Evolutionary conservation across 1,284 basidiomycete genomes (phyloP).

Genomic region (Ceratorhiza oryzae-sativae): DNA sequence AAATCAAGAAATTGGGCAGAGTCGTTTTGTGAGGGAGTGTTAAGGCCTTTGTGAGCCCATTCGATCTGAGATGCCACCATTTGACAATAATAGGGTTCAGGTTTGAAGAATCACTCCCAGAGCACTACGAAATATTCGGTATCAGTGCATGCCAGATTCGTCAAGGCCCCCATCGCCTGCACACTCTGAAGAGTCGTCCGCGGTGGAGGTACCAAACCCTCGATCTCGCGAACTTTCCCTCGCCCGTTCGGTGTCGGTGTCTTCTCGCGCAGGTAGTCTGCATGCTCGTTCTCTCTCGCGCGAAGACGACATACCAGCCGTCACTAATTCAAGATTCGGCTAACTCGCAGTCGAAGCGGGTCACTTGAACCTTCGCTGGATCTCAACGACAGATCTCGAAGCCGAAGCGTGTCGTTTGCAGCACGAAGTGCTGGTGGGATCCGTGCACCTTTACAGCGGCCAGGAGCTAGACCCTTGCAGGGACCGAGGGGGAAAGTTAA

Average conservation of each 20-base stretch:
- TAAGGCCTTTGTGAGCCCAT: slow-evolving; percentile 16
- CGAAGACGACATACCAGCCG: not conserved
- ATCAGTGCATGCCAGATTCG: slow-evolving; percentile 16
- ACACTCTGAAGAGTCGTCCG: not conserved
- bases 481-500: slow-evolving; percentile 19
- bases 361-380: slow-evolving; percentile 12
- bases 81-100: not conserved
- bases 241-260: slow-evolving; percentile 5
- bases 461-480: not conserved
- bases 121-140: slow-evolving; percentile 22
- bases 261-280: slow-evolving; percentile 10
- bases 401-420: slow-evolving; percentile 30
- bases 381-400: not conserved
- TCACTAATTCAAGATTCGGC: not conserved
- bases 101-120: slow-evolving; percentile 22
- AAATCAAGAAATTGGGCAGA: slow-evolving; percentile 16
- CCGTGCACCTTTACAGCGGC: slow-evolving; percentile 4
- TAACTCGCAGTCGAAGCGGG: slow-evolving; percentile 22
- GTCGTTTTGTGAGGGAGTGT: slow-evolving; percentile 16
- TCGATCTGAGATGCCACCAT: not conserved
- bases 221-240: slow-evolving; percentile 3
- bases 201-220: not conserved
- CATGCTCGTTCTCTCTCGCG: slow-evolving; percentile 6
- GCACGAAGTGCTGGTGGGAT: slow-evolving; percentile 28
- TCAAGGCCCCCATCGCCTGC: slow-evolving; percentile 11